These are phyloP conservation scores for Elsinoe australis DNA, from an alignment of 2,329 filamentous ascomycete species.

Conservation along the genomic window DNA sequence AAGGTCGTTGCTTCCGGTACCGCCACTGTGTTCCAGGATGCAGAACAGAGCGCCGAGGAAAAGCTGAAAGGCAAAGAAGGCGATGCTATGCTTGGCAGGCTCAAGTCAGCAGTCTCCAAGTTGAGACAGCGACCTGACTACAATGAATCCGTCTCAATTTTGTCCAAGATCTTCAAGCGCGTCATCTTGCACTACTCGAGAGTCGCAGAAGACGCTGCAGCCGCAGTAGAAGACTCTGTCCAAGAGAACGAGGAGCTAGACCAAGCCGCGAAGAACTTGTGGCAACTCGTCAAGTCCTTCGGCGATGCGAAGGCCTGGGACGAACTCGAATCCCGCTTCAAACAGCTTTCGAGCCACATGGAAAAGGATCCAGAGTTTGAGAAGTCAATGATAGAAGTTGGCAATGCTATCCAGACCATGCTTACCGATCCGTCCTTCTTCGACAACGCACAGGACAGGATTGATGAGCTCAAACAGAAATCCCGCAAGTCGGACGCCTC, in stretches of 20 bases:
- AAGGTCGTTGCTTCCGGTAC: conserved; percentile 41
- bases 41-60: conserved; percentile 62
- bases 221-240: conserved; percentile 61
- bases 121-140: conserved; percentile 74
- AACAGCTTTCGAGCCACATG: conserved; percentile 64
- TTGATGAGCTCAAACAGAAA: conserved; percentile 52
- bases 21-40: conserved; percentile 46
- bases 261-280: conserved; percentile 68
- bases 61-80: conserved; percentile 67
- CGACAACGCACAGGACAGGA: conserved; percentile 61
- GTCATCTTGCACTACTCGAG: conserved; percentile 73
- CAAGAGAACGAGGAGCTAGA: conserved; percentile 68
- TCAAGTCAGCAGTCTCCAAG: conserved; percentile 68
- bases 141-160: conserved; percentile 71
- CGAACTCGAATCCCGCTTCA: conserved; percentile 60
- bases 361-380: conserved; percentile 77
- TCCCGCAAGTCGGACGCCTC: conserved; percentile 53
- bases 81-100: conserved; percentile 62
- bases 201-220: conserved; percentile 58
- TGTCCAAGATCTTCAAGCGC: conserved; percentile 66
- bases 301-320: conserved; percentile 69
- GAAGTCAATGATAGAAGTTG: conserved; percentile 63
- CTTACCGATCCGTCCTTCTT: conserved; percentile 82
- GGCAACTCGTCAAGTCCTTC: conserved; percentile 71
- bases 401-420: conserved; percentile 68